Evolutionary conservation across 2,329 filamentous ascomycete species (phyloP).

Genomic region (Davidsoniella neocaledoniae): DNA sequence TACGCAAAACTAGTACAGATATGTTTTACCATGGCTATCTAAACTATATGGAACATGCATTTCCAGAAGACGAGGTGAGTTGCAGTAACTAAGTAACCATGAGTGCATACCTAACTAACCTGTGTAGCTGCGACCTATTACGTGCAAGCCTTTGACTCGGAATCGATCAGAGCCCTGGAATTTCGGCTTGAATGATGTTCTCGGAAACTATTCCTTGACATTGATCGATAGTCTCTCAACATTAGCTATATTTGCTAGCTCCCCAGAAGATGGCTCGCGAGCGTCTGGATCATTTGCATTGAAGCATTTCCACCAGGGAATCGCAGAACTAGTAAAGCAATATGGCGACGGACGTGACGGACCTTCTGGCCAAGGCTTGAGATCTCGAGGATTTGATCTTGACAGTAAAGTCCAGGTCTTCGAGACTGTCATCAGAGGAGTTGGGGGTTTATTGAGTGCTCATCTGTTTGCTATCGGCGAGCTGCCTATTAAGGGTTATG

Average conservation of each 20-base stretch:
- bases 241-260: constrained; percentile 76
- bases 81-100: not conserved
- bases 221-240: constrained; percentile 91
- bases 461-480: constrained; percentile 88
- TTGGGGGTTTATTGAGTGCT: constrained; percentile 79
- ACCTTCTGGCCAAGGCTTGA: constrained; percentile 48
- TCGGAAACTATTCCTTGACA: constrained; percentile 93
- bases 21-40: constrained; percentile 97
- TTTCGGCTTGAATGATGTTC: constrained; percentile 80
- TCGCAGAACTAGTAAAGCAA: constrained; percentile 56
- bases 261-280: constrained; percentile 27
- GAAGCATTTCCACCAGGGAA: constrained; percentile 61
- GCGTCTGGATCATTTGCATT: constrained; percentile 31
- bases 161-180: constrained; percentile 65
- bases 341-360: constrained; percentile 74
- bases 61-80: constrained; percentile 75
- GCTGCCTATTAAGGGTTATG: constrained; percentile 68
- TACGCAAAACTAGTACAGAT: constrained; percentile 45
- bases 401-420: constrained; percentile 99
- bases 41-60: constrained; percentile 87
- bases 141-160: constrained; percentile 69
- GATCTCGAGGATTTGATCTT: constrained; percentile 72
- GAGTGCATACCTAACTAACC: not conserved
- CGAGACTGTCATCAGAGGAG: constrained; percentile 86
- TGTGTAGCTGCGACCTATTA: constrained; percentile 59